Conservation (phyloP, 257 asterid species). For the Handroanthus guayacan region DNA sequence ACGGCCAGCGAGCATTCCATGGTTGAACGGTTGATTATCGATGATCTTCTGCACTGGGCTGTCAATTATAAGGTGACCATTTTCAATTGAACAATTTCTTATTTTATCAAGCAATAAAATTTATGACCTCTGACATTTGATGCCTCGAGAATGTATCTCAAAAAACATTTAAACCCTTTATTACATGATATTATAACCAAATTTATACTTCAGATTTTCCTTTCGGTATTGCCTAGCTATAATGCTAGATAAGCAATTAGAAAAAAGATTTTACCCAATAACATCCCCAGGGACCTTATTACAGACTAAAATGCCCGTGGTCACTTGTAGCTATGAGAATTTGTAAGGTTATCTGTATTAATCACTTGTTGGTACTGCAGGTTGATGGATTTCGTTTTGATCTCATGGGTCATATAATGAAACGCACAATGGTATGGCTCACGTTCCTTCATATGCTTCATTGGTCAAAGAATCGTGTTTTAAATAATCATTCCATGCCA, state of each 20-base stretch:
- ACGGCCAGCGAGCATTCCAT: slow-evolving; percentile 98
- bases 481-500: slow-evolving; percentile 4
- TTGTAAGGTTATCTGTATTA: slow-evolving; percentile 26
- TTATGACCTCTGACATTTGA: not conserved
- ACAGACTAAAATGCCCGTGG: not conserved
- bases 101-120: slow-evolving; percentile 2
- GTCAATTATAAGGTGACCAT: slow-evolving; percentile 76
- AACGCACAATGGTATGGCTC: slow-evolving; percentile 78
- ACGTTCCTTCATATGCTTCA: slow-evolving; percentile 13
- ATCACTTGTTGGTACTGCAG: slow-evolving; percentile 53
- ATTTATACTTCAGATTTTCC: not conserved
- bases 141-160: not conserved
- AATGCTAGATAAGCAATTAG: not conserved
- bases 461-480: not conserved
- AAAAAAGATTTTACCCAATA: not conserved
- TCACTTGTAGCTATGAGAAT: slow-evolving; percentile 18
- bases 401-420: slow-evolving; percentile 98
- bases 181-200: not conserved
- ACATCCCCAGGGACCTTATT: slow-evolving; percentile 4
- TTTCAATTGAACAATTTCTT: slow-evolving; percentile 17
- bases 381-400: slow-evolving; percentile 98
- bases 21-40: slow-evolving; percentile 91
- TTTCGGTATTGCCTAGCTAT: not conserved
- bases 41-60: slow-evolving; percentile 91
- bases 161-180: not conserved